phyloP scores from a whole-genome alignment of 495 filamentous ascomycete species.

The Hypoxylon cercidicola region DNA sequence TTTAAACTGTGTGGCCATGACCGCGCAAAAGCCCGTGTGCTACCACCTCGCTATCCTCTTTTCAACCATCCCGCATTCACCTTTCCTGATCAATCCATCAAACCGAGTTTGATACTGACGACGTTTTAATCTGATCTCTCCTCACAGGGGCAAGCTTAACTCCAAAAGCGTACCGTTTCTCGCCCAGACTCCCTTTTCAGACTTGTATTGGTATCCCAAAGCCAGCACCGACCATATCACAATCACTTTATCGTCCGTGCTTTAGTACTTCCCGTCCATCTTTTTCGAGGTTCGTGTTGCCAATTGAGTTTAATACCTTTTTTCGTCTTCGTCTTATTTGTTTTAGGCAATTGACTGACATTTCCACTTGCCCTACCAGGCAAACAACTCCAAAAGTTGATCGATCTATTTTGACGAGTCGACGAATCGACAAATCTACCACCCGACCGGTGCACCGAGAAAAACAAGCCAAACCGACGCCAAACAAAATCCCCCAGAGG shows the following conservation, averaged over 20 bases:
- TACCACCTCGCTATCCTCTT: conserved; percentile 68
- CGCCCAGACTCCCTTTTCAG: conserved; percentile 42
- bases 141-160: conserved; percentile 55
- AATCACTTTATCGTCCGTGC: conserved; percentile 19
- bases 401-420: not conserved
- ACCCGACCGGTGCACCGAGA: conserved; percentile 39
- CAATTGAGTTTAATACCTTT: conserved; percentile 33
- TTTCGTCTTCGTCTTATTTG: conserved; percentile 11
- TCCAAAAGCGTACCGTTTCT: conserved; percentile 54
- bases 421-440: conserved; percentile 20
- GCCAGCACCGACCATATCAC: conserved; percentile 27
- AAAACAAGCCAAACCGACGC: conserved; percentile 25
- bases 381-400: conserved; percentile 22
- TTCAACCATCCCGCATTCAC: conserved; percentile 68
- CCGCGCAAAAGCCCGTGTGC: conserved; percentile 60
- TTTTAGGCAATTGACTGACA: conserved; percentile 44
- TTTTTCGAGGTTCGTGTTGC: conserved; percentile 23
- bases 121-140: conserved; percentile 44
- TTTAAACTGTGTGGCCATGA: conserved; percentile 55
- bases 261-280: not conserved
- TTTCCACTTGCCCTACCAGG: conserved; percentile 37
- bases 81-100: conserved; percentile 65
- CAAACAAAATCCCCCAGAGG: conserved; percentile 9
- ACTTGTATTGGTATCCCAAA: conserved; percentile 35
- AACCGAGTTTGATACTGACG: conserved; percentile 53